These are phyloP conservation scores for Lentinus brumalis DNA, from an alignment of 768 basidiomycete genomes.

Conservation along the genomic window DNA sequence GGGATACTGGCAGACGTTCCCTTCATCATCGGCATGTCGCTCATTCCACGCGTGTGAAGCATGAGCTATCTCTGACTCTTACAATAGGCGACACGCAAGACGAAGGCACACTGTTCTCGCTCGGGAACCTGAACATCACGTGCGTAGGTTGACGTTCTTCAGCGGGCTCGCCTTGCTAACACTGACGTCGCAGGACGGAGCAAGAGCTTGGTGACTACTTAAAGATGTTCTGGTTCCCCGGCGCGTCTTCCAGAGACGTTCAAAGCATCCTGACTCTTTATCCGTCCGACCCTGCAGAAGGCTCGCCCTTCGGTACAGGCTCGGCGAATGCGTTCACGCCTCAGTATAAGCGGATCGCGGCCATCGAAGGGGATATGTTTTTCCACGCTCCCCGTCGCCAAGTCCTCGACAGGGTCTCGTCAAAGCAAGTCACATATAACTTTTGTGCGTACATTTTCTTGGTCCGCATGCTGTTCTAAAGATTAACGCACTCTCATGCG, in stretches of 20 bases:
- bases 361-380: constrained; percentile 29
- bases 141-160: constrained; percentile 2
- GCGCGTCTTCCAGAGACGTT: constrained; percentile 19
- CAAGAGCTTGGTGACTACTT: constrained; percentile 20
- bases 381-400: constrained; percentile 31
- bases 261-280: constrained; percentile 23
- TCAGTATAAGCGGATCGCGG: constrained; percentile 33
- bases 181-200: constrained; percentile 23
- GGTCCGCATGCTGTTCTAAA: too few relatives aligned
- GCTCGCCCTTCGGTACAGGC: constrained; percentile 57
- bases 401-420: constrained; percentile 24
- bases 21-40: constrained; percentile 43
- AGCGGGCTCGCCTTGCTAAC: too few relatives aligned
- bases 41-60: background rate
- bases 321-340: constrained; percentile 47
- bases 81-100: constrained; percentile 40
- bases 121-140: constrained; percentile 33
- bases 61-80: background rate
- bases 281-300: constrained; percentile 38
- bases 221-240: constrained; percentile 27
- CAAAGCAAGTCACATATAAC: constrained; percentile 22
- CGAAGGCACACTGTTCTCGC: constrained; percentile 51
- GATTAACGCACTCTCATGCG: background rate
- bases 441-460: constrained; percentile 16
- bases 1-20: constrained; percentile 52